Conservation (phyloP, 352 stramenopile species). For the Phytopythium vexans region DNA sequence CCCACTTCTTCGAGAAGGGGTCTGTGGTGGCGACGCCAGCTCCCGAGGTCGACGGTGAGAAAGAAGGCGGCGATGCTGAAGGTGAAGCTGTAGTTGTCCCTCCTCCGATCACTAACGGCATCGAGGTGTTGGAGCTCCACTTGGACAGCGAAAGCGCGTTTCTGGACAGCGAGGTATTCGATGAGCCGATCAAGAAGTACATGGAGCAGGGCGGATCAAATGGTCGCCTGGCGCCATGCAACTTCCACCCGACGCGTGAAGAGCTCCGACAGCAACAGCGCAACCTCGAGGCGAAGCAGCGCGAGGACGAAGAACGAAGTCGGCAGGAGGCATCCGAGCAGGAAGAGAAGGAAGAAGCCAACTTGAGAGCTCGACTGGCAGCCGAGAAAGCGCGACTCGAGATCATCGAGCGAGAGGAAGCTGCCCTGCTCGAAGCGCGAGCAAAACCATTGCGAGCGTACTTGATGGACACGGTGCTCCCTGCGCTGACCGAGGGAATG, state of each 20-base stretch:
- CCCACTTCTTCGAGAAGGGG: conserved; percentile 61
- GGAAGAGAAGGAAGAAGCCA: conserved; percentile 45
- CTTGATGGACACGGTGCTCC: conserved; percentile 83
- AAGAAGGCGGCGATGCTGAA: not conserved
- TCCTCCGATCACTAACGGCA: conserved; percentile 6
- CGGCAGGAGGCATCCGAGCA: conserved; percentile 39
- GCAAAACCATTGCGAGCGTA: conserved; percentile 80
- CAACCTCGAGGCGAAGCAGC: conserved; percentile 41
- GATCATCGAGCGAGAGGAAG: conserved; percentile 74
- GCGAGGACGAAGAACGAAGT: conserved; percentile 35
- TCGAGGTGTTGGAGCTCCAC: conserved; percentile 73
- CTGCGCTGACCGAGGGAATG: conserved; percentile 81
- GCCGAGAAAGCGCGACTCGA: conserved; percentile 65
- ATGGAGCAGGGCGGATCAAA: conserved; percentile 58
- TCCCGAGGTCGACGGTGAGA: not conserved
- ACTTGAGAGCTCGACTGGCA: conserved; percentile 38
- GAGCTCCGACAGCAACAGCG: conserved; percentile 50
- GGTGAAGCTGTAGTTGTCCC: no score
- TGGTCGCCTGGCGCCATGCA: conserved; percentile 35
- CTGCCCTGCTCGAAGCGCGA: conserved; percentile 70
- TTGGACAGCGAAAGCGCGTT: conserved; percentile 45
- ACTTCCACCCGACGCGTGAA: conserved; percentile 79
- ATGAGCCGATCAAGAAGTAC: conserved; percentile 59
- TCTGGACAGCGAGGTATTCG: conserved; percentile 31
- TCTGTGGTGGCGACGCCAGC: no score